A percentile compares a stretch with the other conserved stretches of the same genome.
Evolutionary conservation across 2,329 filamentous ascomycete species (phyloP).

Genomic region (Fonsecaea pugnacius): DNA sequence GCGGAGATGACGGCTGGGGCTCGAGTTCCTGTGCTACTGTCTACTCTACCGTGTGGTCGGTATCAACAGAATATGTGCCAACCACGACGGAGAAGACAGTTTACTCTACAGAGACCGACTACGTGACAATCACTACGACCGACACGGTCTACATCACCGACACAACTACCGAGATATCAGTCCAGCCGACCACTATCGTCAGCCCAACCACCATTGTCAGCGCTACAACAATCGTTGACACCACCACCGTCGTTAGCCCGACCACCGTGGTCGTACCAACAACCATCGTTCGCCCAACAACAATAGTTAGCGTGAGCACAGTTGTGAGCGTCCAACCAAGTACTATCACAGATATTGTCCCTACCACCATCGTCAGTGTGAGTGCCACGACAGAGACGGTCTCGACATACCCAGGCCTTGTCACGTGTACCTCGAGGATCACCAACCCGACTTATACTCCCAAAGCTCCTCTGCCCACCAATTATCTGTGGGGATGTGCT

Average conservation of each 20-base stretch:
- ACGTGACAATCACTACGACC: conserved; percentile 14
- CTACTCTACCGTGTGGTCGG: conserved; percentile 10
- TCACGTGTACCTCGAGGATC: conserved; percentile 40
- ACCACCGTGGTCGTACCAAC: background rate
- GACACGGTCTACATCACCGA: conserved; percentile 2
- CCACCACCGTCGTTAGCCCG: conserved; percentile 9
- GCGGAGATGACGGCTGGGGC: conserved; percentile 1
- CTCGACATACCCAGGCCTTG: conserved; percentile 25
- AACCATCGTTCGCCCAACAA: conserved; percentile 17
- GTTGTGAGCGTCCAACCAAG: conserved; percentile 7
- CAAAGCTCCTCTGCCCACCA: conserved; percentile 36
- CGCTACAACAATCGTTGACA: conserved; percentile 7
- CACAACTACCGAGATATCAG: conserved; percentile 2
- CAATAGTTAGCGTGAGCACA: conserved; percentile 20
- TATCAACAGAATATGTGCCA: conserved; percentile 1
- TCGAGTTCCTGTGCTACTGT: conserved; percentile 7
- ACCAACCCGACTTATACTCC: conserved; percentile 43
- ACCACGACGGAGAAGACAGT: conserved; percentile 1
- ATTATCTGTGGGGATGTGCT: conserved; percentile 51
- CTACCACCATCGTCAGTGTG: conserved; percentile 12
- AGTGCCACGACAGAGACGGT: conserved; percentile 22
- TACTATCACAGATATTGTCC: conserved; percentile 16
- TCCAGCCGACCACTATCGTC: conserved; percentile 18
- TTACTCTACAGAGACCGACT: conserved; percentile 13
- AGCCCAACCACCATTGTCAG: conserved; percentile 15